Conservation (phyloP, 805 yeast species). For the Lipomyces yamadae region DNA sequence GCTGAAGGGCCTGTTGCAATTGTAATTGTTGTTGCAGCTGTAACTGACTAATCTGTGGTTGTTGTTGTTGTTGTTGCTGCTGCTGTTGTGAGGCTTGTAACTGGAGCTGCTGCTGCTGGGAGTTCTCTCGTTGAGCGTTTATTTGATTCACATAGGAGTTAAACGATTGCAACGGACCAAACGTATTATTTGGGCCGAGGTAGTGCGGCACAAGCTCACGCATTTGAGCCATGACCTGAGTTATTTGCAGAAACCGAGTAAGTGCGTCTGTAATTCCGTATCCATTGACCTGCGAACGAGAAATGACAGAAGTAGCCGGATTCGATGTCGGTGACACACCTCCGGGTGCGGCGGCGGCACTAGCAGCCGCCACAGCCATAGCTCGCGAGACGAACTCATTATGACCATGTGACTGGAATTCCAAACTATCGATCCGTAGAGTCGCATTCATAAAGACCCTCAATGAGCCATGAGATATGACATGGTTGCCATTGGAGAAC, state of each 20-base stretch:
- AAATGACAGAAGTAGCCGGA: slow-evolving; percentile 12
- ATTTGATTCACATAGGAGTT: slow-evolving; percentile 43
- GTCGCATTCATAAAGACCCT: slow-evolving; percentile 66
- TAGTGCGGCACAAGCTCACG: slow-evolving; percentile 63
- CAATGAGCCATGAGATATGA: slow-evolving; percentile 63
- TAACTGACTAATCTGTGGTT: slow-evolving; percentile 26
- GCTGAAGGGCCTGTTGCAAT: slow-evolving; percentile 10
- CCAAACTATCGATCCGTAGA: slow-evolving; percentile 73
- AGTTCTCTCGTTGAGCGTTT: slow-evolving; percentile 43
- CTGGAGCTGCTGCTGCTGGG: slow-evolving; percentile 28
- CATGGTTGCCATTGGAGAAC: slow-evolving; percentile 73
- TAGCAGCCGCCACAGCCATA: slow-evolving; percentile 16
- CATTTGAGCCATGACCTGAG: slow-evolving; percentile 77
- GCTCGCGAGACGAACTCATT: slow-evolving; percentile 47
- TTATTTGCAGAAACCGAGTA: slow-evolving; percentile 71
- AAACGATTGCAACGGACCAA: slow-evolving; percentile 40
- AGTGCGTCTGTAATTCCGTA: slow-evolving; percentile 70
- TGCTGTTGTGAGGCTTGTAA: slow-evolving; percentile 35
- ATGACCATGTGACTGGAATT: slow-evolving; percentile 57
- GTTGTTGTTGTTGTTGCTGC: slow-evolving; percentile 30
- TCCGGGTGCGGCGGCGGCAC: slow-evolving; percentile 9
- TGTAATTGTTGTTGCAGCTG: slow-evolving; percentile 36
- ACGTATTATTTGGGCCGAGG: slow-evolving; percentile 47
- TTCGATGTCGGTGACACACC: slow-evolving; percentile 12
- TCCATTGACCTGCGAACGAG: slow-evolving; percentile 48